Evolutionary conservation across 2,329 filamentous ascomycete genomes (phyloP).

Genomic region (Fusarium papillatum): DNA sequence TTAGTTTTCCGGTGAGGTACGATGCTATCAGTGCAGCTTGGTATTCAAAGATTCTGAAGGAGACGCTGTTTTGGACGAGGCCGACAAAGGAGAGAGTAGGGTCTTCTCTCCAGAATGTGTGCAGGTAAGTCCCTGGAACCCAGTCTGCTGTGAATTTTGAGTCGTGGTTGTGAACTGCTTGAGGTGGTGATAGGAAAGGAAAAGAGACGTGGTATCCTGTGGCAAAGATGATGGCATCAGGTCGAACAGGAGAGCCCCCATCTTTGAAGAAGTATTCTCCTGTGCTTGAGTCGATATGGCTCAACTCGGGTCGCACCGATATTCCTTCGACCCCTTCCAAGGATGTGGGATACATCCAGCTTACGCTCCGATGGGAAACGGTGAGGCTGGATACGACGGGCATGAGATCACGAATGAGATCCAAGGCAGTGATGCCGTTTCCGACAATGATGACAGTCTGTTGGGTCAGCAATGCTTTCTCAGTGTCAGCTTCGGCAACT

Average conservation of each 20-base stretch:
- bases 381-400: conserved; percentile 4
- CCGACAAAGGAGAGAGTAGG: conserved; percentile 28
- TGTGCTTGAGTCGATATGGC: conserved; percentile 12
- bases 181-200: conserved; percentile 20
- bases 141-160: conserved; percentile 8
- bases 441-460: conserved; percentile 69
- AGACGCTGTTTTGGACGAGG: conserved; percentile 6
- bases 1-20: neutral
- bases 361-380: conserved; percentile 1
- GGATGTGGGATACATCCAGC: conserved; percentile 4
- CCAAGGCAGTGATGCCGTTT: conserved; percentile 63
- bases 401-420: conserved; percentile 51
- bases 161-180: conserved; percentile 12
- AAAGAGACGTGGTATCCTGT: conserved; percentile 26
- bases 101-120: conserved; percentile 25
- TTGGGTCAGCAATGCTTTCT: neutral
- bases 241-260: conserved; percentile 2
- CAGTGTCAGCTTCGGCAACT: no score
- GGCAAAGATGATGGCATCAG: conserved; percentile 26
- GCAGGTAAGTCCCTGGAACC: conserved; percentile 23
- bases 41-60: conserved; percentile 12
- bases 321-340: conserved; percentile 41
- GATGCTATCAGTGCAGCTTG: neutral
- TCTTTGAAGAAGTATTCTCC: conserved; percentile 22
- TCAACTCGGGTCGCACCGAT: conserved; percentile 16